Evolutionary conservation across 805 yeast species (phyloP).

Genomic region (Metschnikowia rubicola): DNA sequence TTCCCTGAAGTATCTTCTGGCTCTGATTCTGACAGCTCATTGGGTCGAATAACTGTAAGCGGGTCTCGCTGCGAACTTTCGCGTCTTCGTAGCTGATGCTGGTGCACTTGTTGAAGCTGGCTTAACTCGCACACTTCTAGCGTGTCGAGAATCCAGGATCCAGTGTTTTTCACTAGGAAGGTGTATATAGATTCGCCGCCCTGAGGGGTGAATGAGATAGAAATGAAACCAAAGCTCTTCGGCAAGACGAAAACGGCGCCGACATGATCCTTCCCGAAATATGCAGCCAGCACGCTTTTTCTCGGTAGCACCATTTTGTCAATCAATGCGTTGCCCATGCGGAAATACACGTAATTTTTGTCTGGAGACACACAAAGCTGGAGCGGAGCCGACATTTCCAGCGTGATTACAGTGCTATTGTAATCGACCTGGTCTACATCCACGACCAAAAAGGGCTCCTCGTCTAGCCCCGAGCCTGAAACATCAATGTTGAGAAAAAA

Average conservation of each 20-base stretch:
- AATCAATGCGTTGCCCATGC: conserved; percentile 9
- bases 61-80: conserved; percentile 11
- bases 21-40: not conserved
- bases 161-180: not conserved
- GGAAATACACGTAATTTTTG: conserved; percentile 9
- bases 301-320: conserved; percentile 17
- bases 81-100: conserved; percentile 7
- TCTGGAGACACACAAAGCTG: conserved; percentile 11
- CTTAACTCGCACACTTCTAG: not conserved
- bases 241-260: conserved; percentile 11
- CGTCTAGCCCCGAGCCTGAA: conserved; percentile 13
- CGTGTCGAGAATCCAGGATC: conserved; percentile 1
- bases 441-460: conserved; percentile 7
- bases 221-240: conserved; percentile 16
- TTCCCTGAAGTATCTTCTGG: not conserved
- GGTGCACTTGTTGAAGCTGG: conserved; percentile 1
- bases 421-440: conserved; percentile 11
- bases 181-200: conserved; percentile 1
- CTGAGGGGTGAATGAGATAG: conserved; percentile 1
- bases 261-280: conserved; percentile 6
- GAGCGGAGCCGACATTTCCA: conserved; percentile 1
- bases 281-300: conserved; percentile 7
- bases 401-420: conserved; percentile 14
- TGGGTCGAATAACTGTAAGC: not conserved
- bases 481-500: conserved; percentile 11